Evolutionary conservation across 176 grass and related monocot genomes (phyloP).

Genomic region (Thinopyrum elongatum): DNA sequence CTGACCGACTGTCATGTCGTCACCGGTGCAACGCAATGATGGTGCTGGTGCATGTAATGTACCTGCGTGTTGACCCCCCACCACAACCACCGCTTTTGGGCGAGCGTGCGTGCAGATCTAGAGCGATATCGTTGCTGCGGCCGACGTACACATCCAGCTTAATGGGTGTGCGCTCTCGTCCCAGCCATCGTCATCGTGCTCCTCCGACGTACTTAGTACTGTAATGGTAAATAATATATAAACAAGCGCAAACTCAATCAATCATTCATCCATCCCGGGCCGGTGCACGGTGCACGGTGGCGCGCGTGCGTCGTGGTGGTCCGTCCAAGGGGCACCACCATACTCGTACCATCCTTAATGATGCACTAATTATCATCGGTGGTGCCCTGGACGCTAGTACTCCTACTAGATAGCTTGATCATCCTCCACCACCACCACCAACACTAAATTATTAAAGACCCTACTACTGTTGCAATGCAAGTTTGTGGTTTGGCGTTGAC

Average conservation of each 20-base stretch:
- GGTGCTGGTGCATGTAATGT: too few relatives aligned
- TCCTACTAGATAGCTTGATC: not conserved
- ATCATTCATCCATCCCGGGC: too few relatives aligned
- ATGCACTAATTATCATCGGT: not conserved
- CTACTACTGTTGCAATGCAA: not conserved
- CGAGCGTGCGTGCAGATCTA: too few relatives aligned
- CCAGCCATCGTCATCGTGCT: too few relatives aligned
- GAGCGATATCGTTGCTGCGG: not conserved
- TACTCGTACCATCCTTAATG: not conserved
- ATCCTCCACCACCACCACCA: not conserved
- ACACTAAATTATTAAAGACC: not conserved
- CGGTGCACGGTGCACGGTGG: not conserved
- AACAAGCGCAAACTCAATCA: too few relatives aligned
- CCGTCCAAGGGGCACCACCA: not conserved
- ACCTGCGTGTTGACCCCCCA: not conserved
- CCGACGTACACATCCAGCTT: not conserved
- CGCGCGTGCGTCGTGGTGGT: not conserved
- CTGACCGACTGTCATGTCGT: too few relatives aligned
- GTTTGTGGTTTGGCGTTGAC: too few relatives aligned
- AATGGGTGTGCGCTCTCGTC: too few relatives aligned
- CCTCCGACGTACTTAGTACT: too few relatives aligned
- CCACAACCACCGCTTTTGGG: not conserved
- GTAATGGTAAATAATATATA: too few relatives aligned
- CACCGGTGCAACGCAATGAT: too few relatives aligned
- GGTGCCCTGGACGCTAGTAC: not conserved